Percentiles rank a stretch among this genome's conserved stretches.
phyloP scores from a whole-genome alignment of 257 asterid genomes.

The Asclepias syriaca region DNA sequence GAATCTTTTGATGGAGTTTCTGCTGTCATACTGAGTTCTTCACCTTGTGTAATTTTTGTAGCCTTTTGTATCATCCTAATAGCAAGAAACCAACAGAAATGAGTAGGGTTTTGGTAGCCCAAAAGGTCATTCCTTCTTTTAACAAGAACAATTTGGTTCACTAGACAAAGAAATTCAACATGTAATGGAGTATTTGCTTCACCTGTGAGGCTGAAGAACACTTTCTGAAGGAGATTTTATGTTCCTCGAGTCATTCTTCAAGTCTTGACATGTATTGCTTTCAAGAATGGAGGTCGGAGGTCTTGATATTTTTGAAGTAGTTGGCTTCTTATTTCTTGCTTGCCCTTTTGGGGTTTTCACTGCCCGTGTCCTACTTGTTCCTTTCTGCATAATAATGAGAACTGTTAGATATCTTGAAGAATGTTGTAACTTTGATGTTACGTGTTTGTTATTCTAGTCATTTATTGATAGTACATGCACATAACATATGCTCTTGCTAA shows the following conservation, averaged over 20 bases:
- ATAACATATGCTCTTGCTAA: not conserved
- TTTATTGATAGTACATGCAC: not conserved
- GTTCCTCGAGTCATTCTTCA: conserved; percentile 42
- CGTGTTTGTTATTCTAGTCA: not conserved
- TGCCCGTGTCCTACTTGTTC: conserved; percentile 12
- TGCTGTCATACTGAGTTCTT: conserved; percentile 43
- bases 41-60: conserved; percentile 42
- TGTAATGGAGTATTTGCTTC: conserved; percentile 9
- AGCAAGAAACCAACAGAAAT: conserved; percentile 23
- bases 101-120: not conserved
- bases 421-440: conserved; percentile 1
- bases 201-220: conserved; percentile 45
- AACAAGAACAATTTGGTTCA: not conserved
- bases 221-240: conserved; percentile 33
- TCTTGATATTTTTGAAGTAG: conserved; percentile 21
- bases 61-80: conserved; percentile 28
- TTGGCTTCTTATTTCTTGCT: conserved; percentile 35
- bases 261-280: conserved; percentile 33
- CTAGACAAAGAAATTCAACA: not conserved
- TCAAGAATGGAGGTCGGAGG: conserved; percentile 16
- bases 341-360: conserved; percentile 25
- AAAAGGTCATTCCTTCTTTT: not conserved
- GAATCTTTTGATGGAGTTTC: conserved; percentile 40
- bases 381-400: conserved; percentile 33
- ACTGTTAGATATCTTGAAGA: conserved; percentile 4